Evolutionary conservation across 371 early-diverging fungal genomes (phyloP), one percentile per base, ranked within the genome.

Genomic region (Nematocida sp.): DNA sequence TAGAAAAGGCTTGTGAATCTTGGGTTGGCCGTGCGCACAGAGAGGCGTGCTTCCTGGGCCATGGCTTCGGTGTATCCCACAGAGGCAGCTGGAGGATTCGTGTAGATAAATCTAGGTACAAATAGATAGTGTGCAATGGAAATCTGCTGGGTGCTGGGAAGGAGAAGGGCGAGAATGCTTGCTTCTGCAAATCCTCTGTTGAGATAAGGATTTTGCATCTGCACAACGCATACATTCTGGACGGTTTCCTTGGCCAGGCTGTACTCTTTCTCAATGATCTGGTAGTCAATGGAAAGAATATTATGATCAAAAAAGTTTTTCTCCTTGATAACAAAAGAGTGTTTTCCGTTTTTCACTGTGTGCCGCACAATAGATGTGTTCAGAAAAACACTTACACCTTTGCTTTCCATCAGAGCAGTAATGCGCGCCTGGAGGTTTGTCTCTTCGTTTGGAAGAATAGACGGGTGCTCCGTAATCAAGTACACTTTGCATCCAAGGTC

Each of bases 21-120:
- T 0, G 74, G 48, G 34, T 62, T 70, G 23, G 29, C 29, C 8
- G 32, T 36, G 8, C 74, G 0, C n/a, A 60, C 36, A 7, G 1
- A 0, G 5, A 25, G 0, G 0, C 15, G 2, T 1, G 0, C 1
- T 23, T 60, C 32, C 21, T 23, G 34, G 19, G 96, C 95, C 80
- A 90, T 86, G 0, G 80, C 85, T 83, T 95, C 94, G 17, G 90
- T 89, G 62, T 91, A 83, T 17, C 82, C 96, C 54, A 91, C 85
- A 29, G 89, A 86, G 43, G 93, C 94, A n/a, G 74, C 78, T 19
- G 89, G 85, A n/a, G 94, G 94, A 81, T 92, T 93, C 11, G 93
- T 90, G 84, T 95, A 96, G 49, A 96, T 88, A 63, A 92, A 93
- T 0, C 91, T 90, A 19, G 94, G 94, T 60, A 94, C 89, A 84